Base-by-base conservation (phyloP, 768 basidiomycete species). In the Podaxis sp. region DNA sequence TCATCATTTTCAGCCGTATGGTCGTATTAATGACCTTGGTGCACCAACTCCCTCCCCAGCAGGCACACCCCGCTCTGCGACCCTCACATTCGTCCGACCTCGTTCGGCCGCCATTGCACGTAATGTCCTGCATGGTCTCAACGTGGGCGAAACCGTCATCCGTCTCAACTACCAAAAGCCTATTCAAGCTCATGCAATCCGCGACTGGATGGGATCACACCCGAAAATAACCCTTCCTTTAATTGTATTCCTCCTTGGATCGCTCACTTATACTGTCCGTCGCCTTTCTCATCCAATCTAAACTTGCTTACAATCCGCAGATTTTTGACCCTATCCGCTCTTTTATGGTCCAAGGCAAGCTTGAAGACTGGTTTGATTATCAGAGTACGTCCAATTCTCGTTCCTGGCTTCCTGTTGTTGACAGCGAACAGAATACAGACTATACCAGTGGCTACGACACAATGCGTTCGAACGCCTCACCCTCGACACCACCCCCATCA, bases 241-340 rank as follows among this genome's bases (percentile, higher is more conserved):
- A 17, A 63, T 95, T 2, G 84, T 95, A 48, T 97, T 98, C 73
- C 76, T 99, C 2, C 72, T 99, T n/a, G 96, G 95, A 11, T 89
- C 90, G 2, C 68, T 99, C 40, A 93, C 93, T 22, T 97, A 96
- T 71, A 90, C 92, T 5, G 94, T 93, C 65, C 64, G 87, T 75
- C 6, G 11, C 26, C 36, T n/a, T 22, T 40, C 38, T 17, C 54
- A 22, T 57, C 57, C 42, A 28, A 46, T 46, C 28, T 9, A n/a
- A 7, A 17, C 26, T 19, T 52, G 57, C 48, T 49, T 38, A 58
- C n/a, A 49, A 36, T 49, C 11, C 40, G 63, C 65, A 96, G 91
- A 85, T 98, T 57, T 97, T 98, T 69, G 95, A 98, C 73, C 95
- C 95, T 2, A 84, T 99, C 46, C 88, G 96, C 28, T 84, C 87